Evolutionary conservation across 2,329 filamentous ascomycete genomes (phyloP), one percentile per base, ranked within the genome.

Genomic region (Colletotrichum trifolii): DNA sequence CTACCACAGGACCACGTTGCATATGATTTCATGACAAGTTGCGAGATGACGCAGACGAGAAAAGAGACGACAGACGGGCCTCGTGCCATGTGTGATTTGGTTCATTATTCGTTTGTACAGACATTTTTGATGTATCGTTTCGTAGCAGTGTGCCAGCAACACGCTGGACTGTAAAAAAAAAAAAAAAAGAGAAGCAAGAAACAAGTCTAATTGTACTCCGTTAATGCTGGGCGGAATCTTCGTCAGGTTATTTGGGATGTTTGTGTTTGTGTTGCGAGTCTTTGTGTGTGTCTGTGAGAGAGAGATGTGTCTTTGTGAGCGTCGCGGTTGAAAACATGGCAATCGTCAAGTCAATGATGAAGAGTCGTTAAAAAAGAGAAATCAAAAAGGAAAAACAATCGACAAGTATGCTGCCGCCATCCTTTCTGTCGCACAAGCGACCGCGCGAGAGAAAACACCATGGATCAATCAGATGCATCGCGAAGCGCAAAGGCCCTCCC

Each of bases 221-320:
- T 65, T 54, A 43, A 65, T 65, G 62, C 62, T 56, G 47, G 54
- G 62, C 58, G 62, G 62, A 57, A 62, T 62, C 62, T 65, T 60
- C 56, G 56, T 25, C 25, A 25, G 25, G 25, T 65, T 62, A 48
- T 62, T 65, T 65, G 50, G 40, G 40, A 36, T 58, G n/a, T 61
- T 47, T 52, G 33, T 50, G 39, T 62, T 50, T 40, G 33, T 50
- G 53, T 55, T 6, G 33, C 46, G 35, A 38, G 55, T 43, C n/a
- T 46, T 39, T 55, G 13, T 49, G 33, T 49, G 33, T 55, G 53
- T 59, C 2, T 3, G 48, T 54, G 40, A 58, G 56, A 60, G 62
- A 40, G 36, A 45, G 52, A 50, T 58, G 62, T 65, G 62, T 47
- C 62, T 62, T 65, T 58, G 46, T 58, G 38, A 58, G 35, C 49